Evolutionary conservation across 805 yeast species (phyloP).

Genomic region (Yarrowia sp.): DNA sequence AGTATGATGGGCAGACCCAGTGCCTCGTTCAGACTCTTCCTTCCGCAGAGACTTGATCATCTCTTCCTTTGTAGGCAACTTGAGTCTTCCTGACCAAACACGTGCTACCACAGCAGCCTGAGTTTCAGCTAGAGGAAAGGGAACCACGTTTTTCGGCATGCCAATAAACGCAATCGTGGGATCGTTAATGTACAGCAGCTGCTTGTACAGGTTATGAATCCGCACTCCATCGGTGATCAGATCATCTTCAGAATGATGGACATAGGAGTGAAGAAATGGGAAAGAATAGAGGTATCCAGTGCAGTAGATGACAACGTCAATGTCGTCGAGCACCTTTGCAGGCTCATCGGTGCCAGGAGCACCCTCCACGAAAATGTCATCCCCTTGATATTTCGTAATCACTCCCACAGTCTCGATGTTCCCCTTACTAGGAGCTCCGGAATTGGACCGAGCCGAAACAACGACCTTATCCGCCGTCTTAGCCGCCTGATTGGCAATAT

Average conservation of each 20-base stretch:
- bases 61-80: slow-evolving; percentile 57
- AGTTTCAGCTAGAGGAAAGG: slow-evolving; percentile 54
- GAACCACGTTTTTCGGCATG: slow-evolving; percentile 50
- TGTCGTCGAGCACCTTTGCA: slow-evolving; percentile 55
- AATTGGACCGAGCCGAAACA: slow-evolving; percentile 56
- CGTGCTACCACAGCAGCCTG: slow-evolving; percentile 73
- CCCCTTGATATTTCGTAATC: background rate
- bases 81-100: slow-evolving; percentile 62
- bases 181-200: slow-evolving; percentile 58
- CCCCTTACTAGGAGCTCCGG: slow-evolving; percentile 25
- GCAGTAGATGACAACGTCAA: slow-evolving; percentile 69
- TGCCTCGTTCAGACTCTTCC: slow-evolving; percentile 56
- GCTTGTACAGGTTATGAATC: slow-evolving; percentile 52
- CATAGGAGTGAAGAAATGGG: slow-evolving; percentile 61
- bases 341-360: slow-evolving; percentile 54
- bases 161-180: slow-evolving; percentile 72
- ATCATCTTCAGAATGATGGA: slow-evolving; percentile 40
- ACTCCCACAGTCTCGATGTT: slow-evolving; percentile 43
- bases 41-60: slow-evolving; percentile 56
- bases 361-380: background rate
- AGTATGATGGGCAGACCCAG: slow-evolving; percentile 59
- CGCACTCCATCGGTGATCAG: slow-evolving; percentile 58
- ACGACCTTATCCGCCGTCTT: slow-evolving; percentile 54
- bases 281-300: slow-evolving; percentile 75
- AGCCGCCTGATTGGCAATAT: slow-evolving; percentile 68